Percentiles rank a stretch among this genome's conserved stretches.
Conservation (phyloP, 805 yeast species). For the Ogataea allantospora region DNA sequence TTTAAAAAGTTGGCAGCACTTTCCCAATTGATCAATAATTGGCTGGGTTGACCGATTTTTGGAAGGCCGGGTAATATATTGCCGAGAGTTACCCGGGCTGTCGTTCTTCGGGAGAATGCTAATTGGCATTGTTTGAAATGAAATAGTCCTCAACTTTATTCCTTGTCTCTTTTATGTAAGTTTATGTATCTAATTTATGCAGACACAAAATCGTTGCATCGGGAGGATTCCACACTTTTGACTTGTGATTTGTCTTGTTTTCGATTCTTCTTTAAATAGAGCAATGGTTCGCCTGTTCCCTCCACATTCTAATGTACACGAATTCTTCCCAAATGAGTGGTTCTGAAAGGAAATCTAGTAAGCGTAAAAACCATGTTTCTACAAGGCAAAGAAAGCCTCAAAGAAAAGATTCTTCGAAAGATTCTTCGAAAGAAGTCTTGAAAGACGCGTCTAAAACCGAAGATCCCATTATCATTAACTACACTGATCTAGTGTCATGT, state of each 20-base stretch:
- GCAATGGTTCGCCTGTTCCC: not conserved
- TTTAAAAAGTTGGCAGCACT: slow-evolving; percentile 10
- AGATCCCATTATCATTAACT: slow-evolving; percentile 4
- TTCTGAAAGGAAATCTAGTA: slow-evolving; percentile 3
- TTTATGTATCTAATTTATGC: slow-evolving; percentile 13
- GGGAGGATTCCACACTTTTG: slow-evolving; percentile 3
- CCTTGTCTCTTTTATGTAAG: slow-evolving; percentile 3
- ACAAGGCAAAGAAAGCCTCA: slow-evolving; percentile 6
- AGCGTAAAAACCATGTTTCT: slow-evolving; percentile 1
- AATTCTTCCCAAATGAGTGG: slow-evolving; percentile 5
- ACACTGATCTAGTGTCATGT: slow-evolving; percentile 21
- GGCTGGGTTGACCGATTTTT: slow-evolving; percentile 1
- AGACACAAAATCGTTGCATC: slow-evolving; percentile 3
- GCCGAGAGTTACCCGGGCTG: not conserved
- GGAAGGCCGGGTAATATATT: slow-evolving; percentile 7
- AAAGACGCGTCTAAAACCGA: not conserved
- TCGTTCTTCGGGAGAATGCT: not conserved
- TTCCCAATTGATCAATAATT: slow-evolving; percentile 6
- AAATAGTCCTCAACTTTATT: not conserved
- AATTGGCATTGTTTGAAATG: not conserved
- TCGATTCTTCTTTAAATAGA: slow-evolving; percentile 7
- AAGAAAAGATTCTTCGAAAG: slow-evolving; percentile 5
- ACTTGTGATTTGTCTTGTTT: slow-evolving; percentile 12
- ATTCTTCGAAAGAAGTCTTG: not conserved
- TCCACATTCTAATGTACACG: not conserved